These are phyloP conservation scores for Candida sp. DNA, from an alignment of 1,139 yeast genomes.

Conservation along the genomic window DNA sequence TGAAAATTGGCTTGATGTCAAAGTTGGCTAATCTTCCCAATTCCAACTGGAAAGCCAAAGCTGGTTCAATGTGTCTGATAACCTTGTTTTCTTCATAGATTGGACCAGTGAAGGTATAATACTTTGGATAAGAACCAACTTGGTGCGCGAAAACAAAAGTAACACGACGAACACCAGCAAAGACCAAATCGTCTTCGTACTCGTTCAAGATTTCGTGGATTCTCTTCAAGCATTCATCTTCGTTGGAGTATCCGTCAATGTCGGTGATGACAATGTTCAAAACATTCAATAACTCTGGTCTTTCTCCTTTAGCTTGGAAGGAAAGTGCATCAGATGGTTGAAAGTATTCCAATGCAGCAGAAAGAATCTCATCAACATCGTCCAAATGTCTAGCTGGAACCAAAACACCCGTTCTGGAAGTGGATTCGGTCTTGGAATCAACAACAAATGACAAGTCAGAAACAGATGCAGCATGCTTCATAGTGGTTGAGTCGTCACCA, in stretches of 20 bases:
- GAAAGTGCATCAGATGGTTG: slow-evolving; percentile 51
- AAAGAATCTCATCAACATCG: slow-evolving; percentile 83
- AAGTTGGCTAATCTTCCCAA: slow-evolving; percentile 93
- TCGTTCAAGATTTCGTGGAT: slow-evolving; percentile 71
- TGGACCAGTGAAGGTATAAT: slow-evolving; percentile 95
- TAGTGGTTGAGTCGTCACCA: slow-evolving; percentile 32
- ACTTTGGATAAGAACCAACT: slow-evolving; percentile 90
- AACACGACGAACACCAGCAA: slow-evolving; percentile 85
- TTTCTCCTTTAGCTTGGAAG: slow-evolving; percentile 42
- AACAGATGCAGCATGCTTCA: slow-evolving; percentile 90
- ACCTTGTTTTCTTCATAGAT: slow-evolving; percentile 82
- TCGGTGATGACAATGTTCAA: slow-evolving; percentile 79
- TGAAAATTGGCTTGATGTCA: slow-evolving; percentile 92
- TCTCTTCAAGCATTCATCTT: slow-evolving; percentile 67
- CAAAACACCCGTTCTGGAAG: slow-evolving; percentile 83
- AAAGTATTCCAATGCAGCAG: slow-evolving; percentile 75
- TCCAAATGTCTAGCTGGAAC: slow-evolving; percentile 85
- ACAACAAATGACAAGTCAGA: slow-evolving; percentile 90
- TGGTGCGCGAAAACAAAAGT: slow-evolving; percentile 88
- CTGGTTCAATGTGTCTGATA: slow-evolving; percentile 98
- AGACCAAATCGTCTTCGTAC: slow-evolving; percentile 67
- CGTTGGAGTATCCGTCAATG: slow-evolving; percentile 75
- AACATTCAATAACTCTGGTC: slow-evolving; percentile 66
- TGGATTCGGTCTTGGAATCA: slow-evolving; percentile 58
- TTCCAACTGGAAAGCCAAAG: slow-evolving; percentile 96